phyloP scores from a whole-genome alignment of 192 early-diverging fungal genomes.

The Blastocladiella britannica region DNA sequence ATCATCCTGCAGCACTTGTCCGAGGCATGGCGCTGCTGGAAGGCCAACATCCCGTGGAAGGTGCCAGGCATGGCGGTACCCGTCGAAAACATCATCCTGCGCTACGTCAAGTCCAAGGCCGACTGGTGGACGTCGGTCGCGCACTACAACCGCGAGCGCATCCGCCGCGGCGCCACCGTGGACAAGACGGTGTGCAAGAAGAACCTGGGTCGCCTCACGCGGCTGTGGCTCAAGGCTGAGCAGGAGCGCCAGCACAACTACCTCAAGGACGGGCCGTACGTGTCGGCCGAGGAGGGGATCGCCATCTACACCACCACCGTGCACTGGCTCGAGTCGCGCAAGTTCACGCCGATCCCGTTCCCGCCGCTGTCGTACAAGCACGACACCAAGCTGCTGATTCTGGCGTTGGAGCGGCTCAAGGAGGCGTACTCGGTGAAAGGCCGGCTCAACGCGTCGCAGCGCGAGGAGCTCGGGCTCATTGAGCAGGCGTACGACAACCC shows the following conservation, averaged over 20 bases:
- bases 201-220: constrained; percentile 92
- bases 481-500: constrained; percentile 97
- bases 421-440: constrained; percentile 90
- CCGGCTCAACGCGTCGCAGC: constrained; percentile 81
- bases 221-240: constrained; percentile 95
- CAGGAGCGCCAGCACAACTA: constrained; percentile 99
- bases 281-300: constrained; percentile 91
- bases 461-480: constrained; percentile 92
- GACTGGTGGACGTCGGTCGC: constrained; percentile 99
- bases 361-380: constrained; percentile 99
- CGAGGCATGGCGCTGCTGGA: constrained; percentile 92
- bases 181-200: constrained; percentile 98
- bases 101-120: constrained; percentile 98
- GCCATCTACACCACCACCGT: constrained; percentile 94
- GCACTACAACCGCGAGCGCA: constrained; percentile 98
- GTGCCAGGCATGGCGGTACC: constrained; percentile 93
- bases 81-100: constrained; percentile 96
- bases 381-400: constrained; percentile 90
- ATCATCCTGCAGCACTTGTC: constrained; percentile 88
- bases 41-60: constrained; percentile 99
- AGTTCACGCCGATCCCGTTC: constrained; percentile 96
- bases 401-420: constrained; percentile 85
- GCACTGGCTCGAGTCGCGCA: constrained; percentile 94
- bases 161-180: constrained; percentile 91
- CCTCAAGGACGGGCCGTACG: constrained; percentile 95